phyloP scores from a whole-genome alignment of 2,329 filamentous ascomycete genomes.

The Aspergillus terreus region DNA sequence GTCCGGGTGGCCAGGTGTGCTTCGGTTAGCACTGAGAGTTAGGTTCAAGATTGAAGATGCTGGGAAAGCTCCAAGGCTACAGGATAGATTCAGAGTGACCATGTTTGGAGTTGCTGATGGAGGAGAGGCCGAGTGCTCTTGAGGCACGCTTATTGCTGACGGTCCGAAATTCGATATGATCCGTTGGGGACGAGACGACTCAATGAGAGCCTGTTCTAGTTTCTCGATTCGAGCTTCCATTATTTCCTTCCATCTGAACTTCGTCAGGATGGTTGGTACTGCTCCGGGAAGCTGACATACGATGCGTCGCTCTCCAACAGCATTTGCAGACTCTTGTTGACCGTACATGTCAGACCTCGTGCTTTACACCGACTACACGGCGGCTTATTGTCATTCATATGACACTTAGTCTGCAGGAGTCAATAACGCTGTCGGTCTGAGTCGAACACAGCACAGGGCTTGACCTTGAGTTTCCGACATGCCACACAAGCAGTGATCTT shows the following conservation, averaged over 20 bases:
- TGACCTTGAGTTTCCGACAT: slow-evolving; percentile 27
- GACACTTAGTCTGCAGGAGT: background rate
- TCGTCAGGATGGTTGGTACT: slow-evolving; percentile 24
- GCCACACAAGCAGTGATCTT: slow-evolving; percentile 31
- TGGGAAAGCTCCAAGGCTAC: slow-evolving; percentile 10
- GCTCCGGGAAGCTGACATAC: slow-evolving; percentile 13
- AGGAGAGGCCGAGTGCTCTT: slow-evolving; percentile 24
- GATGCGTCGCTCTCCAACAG: slow-evolving; percentile 38
- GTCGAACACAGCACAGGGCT: slow-evolving; percentile 28
- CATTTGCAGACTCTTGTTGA: slow-evolving; percentile 42
- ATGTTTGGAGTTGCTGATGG: background rate
- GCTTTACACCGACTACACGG: slow-evolving; percentile 41
- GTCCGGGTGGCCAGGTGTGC: background rate
- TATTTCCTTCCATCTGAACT: background rate
- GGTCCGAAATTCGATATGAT: background rate
- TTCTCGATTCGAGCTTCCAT: background rate
- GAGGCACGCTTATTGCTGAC: background rate
- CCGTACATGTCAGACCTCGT: slow-evolving; percentile 37
- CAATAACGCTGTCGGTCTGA: slow-evolving; percentile 19
- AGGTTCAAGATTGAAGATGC: slow-evolving; percentile 30
- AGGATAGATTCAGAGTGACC: slow-evolving; percentile 8
- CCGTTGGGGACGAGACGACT: background rate
- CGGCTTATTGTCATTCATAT: slow-evolving; percentile 15
- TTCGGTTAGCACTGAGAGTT: background rate
- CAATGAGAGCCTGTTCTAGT: background rate